Percentiles rank a stretch among this genome's conserved stretches.
phyloP scores from a whole-genome alignment of 23 red algal species.

The Gracilaria domingensis region DNA sequence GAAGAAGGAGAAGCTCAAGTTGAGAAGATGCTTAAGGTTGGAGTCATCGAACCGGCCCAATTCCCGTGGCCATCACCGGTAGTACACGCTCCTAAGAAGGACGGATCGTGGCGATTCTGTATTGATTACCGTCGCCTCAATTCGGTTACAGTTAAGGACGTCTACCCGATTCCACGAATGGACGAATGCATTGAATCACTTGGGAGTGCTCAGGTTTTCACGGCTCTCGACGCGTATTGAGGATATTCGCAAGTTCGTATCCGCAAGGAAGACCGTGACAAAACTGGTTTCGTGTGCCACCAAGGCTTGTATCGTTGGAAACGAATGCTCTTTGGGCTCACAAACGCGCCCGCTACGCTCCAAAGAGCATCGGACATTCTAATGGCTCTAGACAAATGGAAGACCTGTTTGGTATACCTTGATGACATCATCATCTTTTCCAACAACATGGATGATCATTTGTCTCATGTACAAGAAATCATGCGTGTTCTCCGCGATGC shows the following conservation, averaged over 20 bases:
- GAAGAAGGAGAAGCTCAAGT: background rate
- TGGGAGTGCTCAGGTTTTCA: slow-evolving; percentile 6
- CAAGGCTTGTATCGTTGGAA: background rate
- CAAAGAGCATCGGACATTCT: background rate
- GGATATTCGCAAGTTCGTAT: slow-evolving; percentile 11
- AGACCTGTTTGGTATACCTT: slow-evolving; percentile 8
- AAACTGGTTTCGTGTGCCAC: background rate
- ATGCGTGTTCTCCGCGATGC: background rate
- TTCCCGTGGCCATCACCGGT: background rate
- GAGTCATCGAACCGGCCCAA: slow-evolving; percentile 24
- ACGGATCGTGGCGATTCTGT: slow-evolving; percentile 9
- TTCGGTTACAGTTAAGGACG: slow-evolving; percentile 25
- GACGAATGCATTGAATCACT: slow-evolving; percentile 21
- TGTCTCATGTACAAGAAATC: background rate
- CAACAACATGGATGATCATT: slow-evolving; percentile 7
- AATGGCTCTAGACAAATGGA: background rate
- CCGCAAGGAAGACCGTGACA: background rate
- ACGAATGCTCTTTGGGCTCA: background rate
- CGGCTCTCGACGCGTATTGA: background rate
- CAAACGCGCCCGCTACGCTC: slow-evolving; percentile 14
- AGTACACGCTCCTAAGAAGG: slow-evolving; percentile 1
- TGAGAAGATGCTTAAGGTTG: too few species aligned
- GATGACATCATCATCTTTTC: slow-evolving; percentile 24
- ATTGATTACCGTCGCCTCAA: slow-evolving; percentile 19
- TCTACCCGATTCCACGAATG: slow-evolving; percentile 46